Base-by-base conservation (phyloP, 306 rosid species). In the Casuarina equisetifolia region DNA sequence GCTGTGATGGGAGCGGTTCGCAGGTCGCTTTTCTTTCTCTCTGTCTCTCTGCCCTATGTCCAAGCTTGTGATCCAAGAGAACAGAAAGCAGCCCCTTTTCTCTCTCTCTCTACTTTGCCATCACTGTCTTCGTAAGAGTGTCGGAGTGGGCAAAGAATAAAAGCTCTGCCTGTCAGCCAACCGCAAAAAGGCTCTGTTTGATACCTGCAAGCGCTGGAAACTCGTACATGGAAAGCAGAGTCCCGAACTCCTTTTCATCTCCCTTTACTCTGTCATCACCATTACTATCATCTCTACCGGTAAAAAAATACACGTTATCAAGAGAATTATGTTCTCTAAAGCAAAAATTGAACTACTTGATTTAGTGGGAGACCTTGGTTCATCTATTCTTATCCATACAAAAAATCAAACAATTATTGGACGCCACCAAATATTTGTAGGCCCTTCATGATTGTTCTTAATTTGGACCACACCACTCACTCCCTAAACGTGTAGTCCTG, bases 121-220 rank as follows among this genome's bases (percentile, higher is more conserved):
- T 83, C 89, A 84, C 82, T 86, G 79, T 83, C 91, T 79, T 77
- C 71, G 44, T 77, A 79, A 70, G 86, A 70, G 83, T 39, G 81
- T 58, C 75, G 64, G 72, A 81, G 77, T 38, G 71, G 79, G 79
- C 92, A 89, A 86, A 81, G 92, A 91, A 89, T 88, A 73, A 91
- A 76, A 70, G 78, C 78, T 57, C 51, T 70, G 51, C 73, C 84
- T 79, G 67, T 70, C 72, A 45, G 58, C 86, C 90, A 87, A 84
- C 84, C 61, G 46, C 75, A 38, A 72, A 25, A 61, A 70, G 9
- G 11, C 49, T 36, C n/a, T 16, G 45, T 67, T 80, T 64, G 32
- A 32, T 17, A 50, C 25, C 9, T 13, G 39, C 51, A 44, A 72
- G 2, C 78, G 46, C 54, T 4, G 15, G 44, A 66, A 53, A 44